Percentiles rank a stretch among this genome's conserved stretches.
Conservation (phyloP, 2,329 filamentous ascomycete species). For the Fusarium globosum region DNA sequence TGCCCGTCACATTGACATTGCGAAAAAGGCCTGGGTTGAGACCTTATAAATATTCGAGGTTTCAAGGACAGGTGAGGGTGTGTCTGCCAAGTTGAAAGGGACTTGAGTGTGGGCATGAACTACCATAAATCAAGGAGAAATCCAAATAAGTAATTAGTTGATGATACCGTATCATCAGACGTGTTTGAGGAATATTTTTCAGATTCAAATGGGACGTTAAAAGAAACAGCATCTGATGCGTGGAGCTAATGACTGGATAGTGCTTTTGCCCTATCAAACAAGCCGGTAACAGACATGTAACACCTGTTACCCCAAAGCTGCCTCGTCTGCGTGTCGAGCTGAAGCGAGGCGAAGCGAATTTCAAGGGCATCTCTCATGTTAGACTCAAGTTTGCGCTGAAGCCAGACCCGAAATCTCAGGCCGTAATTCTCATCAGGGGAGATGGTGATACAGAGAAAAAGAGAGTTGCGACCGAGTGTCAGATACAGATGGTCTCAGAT, state of each 20-base stretch:
- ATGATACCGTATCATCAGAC: background rate
- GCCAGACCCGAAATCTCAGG: background rate
- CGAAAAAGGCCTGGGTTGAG: background rate
- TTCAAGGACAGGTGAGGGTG: background rate
- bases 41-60: background rate
- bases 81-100: background rate
- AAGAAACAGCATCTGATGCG: background rate
- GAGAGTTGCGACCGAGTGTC: background rate
- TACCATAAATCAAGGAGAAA: background rate
- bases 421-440: background rate
- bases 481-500: conserved; percentile 9
- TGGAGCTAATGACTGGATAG: background rate
- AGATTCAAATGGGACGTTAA: background rate
- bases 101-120: background rate
- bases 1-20: background rate
- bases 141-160: background rate
- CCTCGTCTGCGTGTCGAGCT: conserved; percentile 17
- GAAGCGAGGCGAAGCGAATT: background rate
- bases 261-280: conserved; percentile 3
- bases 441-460: background rate
- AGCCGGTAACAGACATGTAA: conserved; percentile 11
- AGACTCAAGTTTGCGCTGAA: conserved; percentile 2
- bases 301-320: conserved; percentile 19
- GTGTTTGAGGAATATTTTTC: background rate
- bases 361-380: background rate